These are phyloP conservation scores for Phytophthora brassicae DNA, from an alignment of 352 stramenopile genomes.

Conservation along the genomic window DNA sequence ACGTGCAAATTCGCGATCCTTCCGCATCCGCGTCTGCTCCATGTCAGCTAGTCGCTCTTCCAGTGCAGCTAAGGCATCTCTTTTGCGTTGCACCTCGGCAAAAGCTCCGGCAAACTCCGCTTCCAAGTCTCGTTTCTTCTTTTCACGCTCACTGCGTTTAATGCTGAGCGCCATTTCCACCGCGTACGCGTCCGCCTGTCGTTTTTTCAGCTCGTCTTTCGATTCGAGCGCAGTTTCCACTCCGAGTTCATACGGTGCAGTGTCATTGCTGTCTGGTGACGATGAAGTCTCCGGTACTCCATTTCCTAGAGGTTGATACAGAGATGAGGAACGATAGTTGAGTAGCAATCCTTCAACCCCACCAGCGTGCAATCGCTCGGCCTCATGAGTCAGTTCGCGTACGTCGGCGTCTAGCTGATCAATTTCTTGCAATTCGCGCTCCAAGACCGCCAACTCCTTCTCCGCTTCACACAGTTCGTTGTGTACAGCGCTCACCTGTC, in stretches of 20 bases:
- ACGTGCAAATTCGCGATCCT: slow-evolving; percentile 92
- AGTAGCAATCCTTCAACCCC: slow-evolving; percentile 57
- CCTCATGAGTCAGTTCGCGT: slow-evolving; percentile 90
- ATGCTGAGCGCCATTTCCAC: slow-evolving; percentile 93
- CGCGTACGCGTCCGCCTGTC: slow-evolving; percentile 85
- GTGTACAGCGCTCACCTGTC: slow-evolving; percentile 89
- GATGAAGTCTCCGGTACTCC: slow-evolving; percentile 37
- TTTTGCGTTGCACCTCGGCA: slow-evolving; percentile 89
- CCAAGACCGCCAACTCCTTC: slow-evolving; percentile 88
- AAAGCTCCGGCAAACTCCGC: slow-evolving; percentile 92
- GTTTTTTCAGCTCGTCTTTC: slow-evolving; percentile 44
- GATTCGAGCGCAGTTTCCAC: slow-evolving; percentile 54
- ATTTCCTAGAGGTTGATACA: slow-evolving; percentile 48
- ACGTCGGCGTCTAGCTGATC: slow-evolving; percentile 92
- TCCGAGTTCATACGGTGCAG: slow-evolving; percentile 48
- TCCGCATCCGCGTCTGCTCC: slow-evolving; percentile 90
- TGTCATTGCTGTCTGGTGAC: slow-evolving; percentile 15
- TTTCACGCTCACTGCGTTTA: slow-evolving; percentile 90
- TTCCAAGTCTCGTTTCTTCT: slow-evolving; percentile 91
- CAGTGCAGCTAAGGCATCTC: slow-evolving; percentile 71
- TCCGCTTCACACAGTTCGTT: slow-evolving; percentile 90
- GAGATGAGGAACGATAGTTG: slow-evolving; percentile 29
- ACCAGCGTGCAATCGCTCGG: slow-evolving; percentile 75
- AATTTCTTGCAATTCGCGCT: slow-evolving; percentile 91
- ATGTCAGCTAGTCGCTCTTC: slow-evolving; percentile 91